Evolutionary conservation across 345 rosid species (phyloP).

Genomic region (Erysimum cheiranthoides): DNA sequence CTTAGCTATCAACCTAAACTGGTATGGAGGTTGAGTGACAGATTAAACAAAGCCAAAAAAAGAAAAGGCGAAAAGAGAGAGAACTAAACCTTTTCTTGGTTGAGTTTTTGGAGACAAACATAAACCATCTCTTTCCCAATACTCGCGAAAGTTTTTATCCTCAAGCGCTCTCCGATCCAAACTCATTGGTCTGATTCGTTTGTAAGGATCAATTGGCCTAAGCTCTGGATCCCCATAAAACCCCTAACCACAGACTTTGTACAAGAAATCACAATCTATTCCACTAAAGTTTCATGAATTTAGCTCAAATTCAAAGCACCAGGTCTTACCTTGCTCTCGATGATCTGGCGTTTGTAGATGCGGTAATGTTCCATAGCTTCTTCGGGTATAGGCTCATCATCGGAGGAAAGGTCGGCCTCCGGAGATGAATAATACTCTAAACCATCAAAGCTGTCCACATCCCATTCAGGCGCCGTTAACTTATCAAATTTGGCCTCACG

Average conservation of each 20-base stretch:
- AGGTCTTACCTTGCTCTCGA: slow-evolving; percentile 11
- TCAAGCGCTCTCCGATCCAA: not conserved
- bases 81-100: not conserved
- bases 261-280: not conserved
- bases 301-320: not conserved
- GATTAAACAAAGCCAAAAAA: too few relatives aligned
- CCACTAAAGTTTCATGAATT: not conserved
- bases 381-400: not conserved
- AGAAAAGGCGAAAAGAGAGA: too few relatives aligned
- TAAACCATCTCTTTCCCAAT: not conserved
- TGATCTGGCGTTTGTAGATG: slow-evolving; percentile 10
- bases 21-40: too few relatives aligned
- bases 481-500: too few relatives aligned
- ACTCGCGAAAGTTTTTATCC: not conserved
- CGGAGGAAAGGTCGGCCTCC: not conserved
- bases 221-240: not conserved
- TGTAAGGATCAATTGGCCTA: not conserved
- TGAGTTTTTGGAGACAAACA: not conserved
- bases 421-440: not conserved
- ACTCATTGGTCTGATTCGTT: not conserved
- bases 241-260: slow-evolving; percentile 4
- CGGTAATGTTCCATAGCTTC: not conserved
- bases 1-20: not conserved
- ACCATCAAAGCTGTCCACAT: slow-evolving; percentile 21
- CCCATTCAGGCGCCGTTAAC: not conserved